Evolutionary conservation across 202 grass and related monocot genomes (phyloP), one percentile per base, ranked within the genome.

Genomic region (Carex arenaria): DNA sequence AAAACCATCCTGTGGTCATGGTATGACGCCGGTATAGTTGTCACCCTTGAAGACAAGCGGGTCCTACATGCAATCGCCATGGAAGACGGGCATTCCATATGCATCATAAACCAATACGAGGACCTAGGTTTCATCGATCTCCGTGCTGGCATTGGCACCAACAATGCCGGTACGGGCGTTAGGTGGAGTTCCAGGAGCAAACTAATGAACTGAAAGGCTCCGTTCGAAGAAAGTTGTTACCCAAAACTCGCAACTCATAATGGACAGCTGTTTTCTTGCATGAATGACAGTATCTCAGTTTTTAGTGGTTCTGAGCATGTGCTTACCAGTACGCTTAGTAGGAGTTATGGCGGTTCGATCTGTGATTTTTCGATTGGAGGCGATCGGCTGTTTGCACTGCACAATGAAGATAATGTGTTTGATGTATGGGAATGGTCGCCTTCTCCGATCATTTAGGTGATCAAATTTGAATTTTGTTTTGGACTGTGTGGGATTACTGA

Each of bases 121-220:
- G 26, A 98, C 88, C 84, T 98, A n/a, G 95, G 95, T 0, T 98
- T 98, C 89, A 93, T 98, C 0, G 95, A 98, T 72, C 83, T 95
- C 5, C 71, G 95, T 49, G 78, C n/a, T 0, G 15, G 67, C 63
- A 60, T 7, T 26, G 26, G 26, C 51, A n/a, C 67, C 2, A 18
- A 43, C 20, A 88, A 5, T 81, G 49, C 69, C 32, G 43, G 82
- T 31, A 87, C 79, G 1, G 85, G 88, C 31, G 92, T 98, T 62
- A 69, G 95, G 18, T 98, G 95, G 95, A 92, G 95, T 86, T 98
- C 95, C 5, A 86, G 95, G 62, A 95, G 92, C 88, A 98, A 95
- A 84, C 88, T 98, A 15, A 95, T 87, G 95, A 91, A 86, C 85
- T 57, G 93, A 54, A 95, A 95, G 83, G 80, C 83, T 32, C 85